Evolutionary conservation across 2,329 filamentous ascomycete genomes (phyloP).

Genomic region (Dactylellina sp.): DNA sequence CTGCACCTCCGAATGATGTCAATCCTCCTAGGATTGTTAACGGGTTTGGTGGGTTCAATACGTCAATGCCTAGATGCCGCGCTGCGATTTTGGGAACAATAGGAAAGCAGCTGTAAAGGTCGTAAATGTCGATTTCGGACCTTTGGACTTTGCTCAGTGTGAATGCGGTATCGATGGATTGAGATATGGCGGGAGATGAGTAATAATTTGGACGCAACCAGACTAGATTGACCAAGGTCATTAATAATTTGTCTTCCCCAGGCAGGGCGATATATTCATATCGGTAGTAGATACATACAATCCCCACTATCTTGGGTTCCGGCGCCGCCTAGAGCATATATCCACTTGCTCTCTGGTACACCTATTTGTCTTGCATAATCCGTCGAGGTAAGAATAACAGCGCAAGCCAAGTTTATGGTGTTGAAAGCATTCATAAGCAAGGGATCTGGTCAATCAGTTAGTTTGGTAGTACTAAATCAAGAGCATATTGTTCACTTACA

Average conservation of each 20-base stretch:
- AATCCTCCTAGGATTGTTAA: conserved; percentile 74
- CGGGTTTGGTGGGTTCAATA: conserved; percentile 66
- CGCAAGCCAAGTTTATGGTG: conserved; percentile 73
- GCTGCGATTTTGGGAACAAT: conserved; percentile 77
- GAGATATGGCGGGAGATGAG: conserved; percentile 71
- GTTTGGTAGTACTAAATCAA: conserved; percentile 10
- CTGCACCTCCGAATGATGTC: conserved; percentile 76
- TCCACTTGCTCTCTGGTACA: conserved; percentile 70
- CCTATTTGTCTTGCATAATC: conserved; percentile 69
- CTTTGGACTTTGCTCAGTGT: conserved; percentile 66
- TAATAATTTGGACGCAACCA: conserved; percentile 73
- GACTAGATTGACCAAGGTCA: conserved; percentile 64
- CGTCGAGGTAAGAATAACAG: conserved; percentile 72
- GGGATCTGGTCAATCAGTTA: conserved; percentile 68
- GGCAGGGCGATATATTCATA: conserved; percentile 20
- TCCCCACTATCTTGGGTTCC: conserved; percentile 71
- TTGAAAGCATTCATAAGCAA: conserved; percentile 79
- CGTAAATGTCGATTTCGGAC: conserved; percentile 71
- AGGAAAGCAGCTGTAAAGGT: conserved; percentile 77
- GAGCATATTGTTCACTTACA: conserved; percentile 66
- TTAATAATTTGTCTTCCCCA: conserved; percentile 21
- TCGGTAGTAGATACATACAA: conserved; percentile 64
- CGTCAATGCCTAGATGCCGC: conserved; percentile 70
- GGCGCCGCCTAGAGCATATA: conserved; percentile 74
- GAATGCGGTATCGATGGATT: conserved; percentile 70